Base-by-base conservation (phyloP, 805 yeast species). In the Ogataea methylovora region DNA sequence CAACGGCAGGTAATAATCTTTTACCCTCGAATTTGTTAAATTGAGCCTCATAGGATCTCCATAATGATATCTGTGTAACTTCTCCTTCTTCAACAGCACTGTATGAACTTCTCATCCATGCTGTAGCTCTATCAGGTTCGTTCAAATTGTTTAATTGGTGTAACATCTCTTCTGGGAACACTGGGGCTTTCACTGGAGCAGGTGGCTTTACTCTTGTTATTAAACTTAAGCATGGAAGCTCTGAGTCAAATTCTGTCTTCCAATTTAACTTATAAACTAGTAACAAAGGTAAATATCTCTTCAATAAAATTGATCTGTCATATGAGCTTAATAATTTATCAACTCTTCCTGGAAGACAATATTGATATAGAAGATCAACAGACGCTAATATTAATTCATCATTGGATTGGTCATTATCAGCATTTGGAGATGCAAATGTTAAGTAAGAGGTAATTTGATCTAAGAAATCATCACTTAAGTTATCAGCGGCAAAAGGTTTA, bases 81-180 rank as follows among this genome's bases (percentile, higher is more conserved):
- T 87, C 95, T 4, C 90, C 86, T 8, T 70, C 76, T 9, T 72
- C 63, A 29, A 68, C 75, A 4, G 94, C 86, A 46, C 79, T 87
- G 60, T 87, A 92, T 44, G 90, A 81, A 45, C 95, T 79, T 46
- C 95, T 74, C 67, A 92, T 79, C 97, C 97, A 92, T 21, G 86
- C 72, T 5, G 95, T 84, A 0, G 97, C 95, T 41, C 98, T 70
- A 38, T 76, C 70, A 2, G 97, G 97, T 58, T 92, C 98, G 10
- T 77, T 71, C 35, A 87, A 60, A 20, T 65, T 61, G 30, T 81
- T 64, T 24, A 92, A 68, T 29, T 79, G 72, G n/a, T 66, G 60
- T 41, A 75, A 69, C 24, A 86, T 63, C 4, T 67, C 67, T 2
- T 60, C 60, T 2, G 37, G 36, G 10, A 44, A 60, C 17, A 54